Evolutionary conservation across 2,329 filamentous ascomycete species (phyloP), one percentile per base, ranked within the genome.

Genomic region (Microsporum audouinii): DNA sequence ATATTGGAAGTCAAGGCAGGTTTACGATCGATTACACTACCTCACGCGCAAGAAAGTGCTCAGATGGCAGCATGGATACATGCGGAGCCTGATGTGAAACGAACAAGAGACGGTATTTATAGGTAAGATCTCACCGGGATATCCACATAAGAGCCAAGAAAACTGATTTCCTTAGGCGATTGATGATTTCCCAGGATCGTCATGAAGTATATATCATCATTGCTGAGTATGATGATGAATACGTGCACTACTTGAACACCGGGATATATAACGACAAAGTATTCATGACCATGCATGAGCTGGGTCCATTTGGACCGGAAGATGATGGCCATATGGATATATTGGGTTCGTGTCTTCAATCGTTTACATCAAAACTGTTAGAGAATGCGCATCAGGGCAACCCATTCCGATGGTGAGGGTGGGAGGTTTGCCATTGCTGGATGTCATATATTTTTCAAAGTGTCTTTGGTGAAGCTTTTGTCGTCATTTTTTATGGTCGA

Each of bases 61-160:
- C 64, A 63, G 43, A 62, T 65, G 61, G 64, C 60, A 27, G 61
- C 63, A 29, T 65, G 64, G 64, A 64, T 65, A 2, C 34, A 53
- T 58, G 59, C 47, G n/a, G 62, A 63, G 17, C 63, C 63, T 17
- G 51, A 61, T 29, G 1, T 33, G 56, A 23, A 58, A 8, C 34
- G 1, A 7, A 17, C n/a, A n/a, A 7, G 8, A n/a, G 12, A 45
- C 17, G 6, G 14, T 7, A 29, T 29, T 10, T 57, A 57, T 17
- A 36, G 55, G 55, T 57, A 57, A 2, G 55, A 5, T 1, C 23
- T 39, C 17, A 6, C 1, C 34, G n/a, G n/a, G 6, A 23, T 45
- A 6, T n/a, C 1, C 33, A 33, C 53, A 29, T 58, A 59, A 43
- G 23, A 36, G 3, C 14, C 2, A 38, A 7, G n/a, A 2, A 45